These are phyloP conservation scores for Bipolaris cookei DNA, from an alignment of 2,329 filamentous ascomycete genomes.

Conservation along the genomic window DNA sequence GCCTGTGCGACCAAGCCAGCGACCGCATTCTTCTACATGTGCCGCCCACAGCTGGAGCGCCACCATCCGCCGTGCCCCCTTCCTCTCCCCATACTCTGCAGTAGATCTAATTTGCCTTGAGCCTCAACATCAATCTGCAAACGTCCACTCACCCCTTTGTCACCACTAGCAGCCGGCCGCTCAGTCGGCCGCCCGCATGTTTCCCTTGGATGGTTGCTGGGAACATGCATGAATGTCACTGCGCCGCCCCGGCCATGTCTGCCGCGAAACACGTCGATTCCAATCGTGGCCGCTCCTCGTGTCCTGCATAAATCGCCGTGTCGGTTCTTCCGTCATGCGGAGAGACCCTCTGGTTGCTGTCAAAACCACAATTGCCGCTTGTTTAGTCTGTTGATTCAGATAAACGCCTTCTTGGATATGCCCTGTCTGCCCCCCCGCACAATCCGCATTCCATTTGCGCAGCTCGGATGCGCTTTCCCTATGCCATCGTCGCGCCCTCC, in stretches of 20 bases:
- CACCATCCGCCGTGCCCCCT: neutral
- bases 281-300: conserved; percentile 5
- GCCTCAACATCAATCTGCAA: neutral
- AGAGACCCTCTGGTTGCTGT: conserved; percentile 9
- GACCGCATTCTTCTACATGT: neutral
- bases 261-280: conserved; percentile 7
- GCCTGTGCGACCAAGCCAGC: neutral
- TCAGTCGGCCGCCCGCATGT: neutral
- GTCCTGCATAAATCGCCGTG: conserved; percentile 6
- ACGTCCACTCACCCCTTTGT: neutral
- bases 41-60: neutral
- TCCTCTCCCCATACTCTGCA: neutral
- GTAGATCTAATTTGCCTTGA: neutral
- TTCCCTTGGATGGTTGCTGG: neutral
- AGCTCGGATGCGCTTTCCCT: conserved; percentile 9
- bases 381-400: conserved; percentile 11
- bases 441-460: neutral
- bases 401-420: neutral
- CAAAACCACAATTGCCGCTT: conserved; percentile 7
- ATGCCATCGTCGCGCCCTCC: conserved; percentile 12
- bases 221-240: neutral
- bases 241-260: neutral
- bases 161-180: neutral
- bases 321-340: conserved; percentile 2
- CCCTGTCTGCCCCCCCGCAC: neutral